A percentile compares a stretch with the other conserved stretches of the same genome.
Evolutionary conservation across 441 rosid species (phyloP).

Genomic region (Erodium texanum): DNA sequence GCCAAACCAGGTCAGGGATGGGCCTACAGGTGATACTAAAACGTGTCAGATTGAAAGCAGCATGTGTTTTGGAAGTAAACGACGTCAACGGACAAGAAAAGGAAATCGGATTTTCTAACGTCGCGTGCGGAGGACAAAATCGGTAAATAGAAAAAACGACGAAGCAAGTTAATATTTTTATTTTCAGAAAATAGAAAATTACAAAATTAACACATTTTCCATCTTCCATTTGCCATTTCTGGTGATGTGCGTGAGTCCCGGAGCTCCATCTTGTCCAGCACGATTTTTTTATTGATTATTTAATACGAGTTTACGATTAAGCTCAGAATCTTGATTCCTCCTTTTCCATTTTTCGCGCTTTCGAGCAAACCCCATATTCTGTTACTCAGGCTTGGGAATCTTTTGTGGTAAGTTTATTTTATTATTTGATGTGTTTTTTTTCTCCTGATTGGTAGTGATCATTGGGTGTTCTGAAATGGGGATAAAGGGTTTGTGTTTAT

Average conservation of each 20-base stretch:
- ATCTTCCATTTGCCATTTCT: background rate
- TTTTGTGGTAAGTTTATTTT: background rate
- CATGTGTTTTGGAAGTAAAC: background rate
- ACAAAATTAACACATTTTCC: no score
- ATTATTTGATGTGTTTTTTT: background rate
- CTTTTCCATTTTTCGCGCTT: background rate
- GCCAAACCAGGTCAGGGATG: background rate
- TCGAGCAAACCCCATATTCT: background rate
- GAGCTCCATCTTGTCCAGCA: background rate
- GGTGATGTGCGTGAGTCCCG: background rate
- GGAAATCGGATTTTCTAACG: background rate
- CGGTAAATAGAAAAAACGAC: background rate
- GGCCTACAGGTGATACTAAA: no score
- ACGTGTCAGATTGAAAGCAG: background rate
- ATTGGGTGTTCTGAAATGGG: background rate
- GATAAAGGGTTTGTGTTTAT: background rate
- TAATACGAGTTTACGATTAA: background rate
- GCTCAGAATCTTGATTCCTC: background rate
- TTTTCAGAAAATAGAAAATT: background rate
- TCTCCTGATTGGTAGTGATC: background rate
- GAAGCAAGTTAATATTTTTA: no score
- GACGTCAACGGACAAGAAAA: background rate
- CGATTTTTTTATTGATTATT: background rate
- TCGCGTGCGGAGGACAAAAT: background rate
- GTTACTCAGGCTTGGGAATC: background rate